Evolutionary conservation across 192 early-diverging fungal species (phyloP).

Genomic region (Backusella circina): DNA sequence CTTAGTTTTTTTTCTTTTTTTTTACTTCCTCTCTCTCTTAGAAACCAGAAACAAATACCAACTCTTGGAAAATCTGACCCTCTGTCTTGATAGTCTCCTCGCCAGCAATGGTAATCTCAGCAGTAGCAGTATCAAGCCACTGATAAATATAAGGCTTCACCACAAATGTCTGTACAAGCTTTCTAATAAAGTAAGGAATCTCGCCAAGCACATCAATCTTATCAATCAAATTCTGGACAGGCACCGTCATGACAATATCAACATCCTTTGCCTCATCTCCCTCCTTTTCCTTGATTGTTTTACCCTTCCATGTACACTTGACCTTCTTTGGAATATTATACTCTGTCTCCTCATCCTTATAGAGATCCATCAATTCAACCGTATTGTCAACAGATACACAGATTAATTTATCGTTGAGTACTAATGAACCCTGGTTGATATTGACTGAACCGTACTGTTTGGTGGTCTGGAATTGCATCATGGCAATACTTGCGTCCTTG

Average conservation of each 20-base stretch:
- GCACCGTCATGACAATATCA: slow-evolving; percentile 61
- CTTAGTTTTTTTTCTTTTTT: neutral
- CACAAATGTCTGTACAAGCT: slow-evolving; percentile 87
- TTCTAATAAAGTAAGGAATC: slow-evolving; percentile 87
- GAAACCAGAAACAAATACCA: slow-evolving; percentile 62
- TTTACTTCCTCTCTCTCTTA: neutral
- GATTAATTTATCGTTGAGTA: slow-evolving; percentile 59
- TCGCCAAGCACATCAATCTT: slow-evolving; percentile 90
- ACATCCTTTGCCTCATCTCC: slow-evolving; percentile 58
- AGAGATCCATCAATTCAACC: slow-evolving; percentile 57
- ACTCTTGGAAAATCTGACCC: slow-evolving; percentile 82
- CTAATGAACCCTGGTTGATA: slow-evolving; percentile 72
- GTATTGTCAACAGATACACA: slow-evolving; percentile 77
- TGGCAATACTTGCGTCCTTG: slow-evolving; percentile 53
- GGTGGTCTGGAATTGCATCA: slow-evolving; percentile 81
- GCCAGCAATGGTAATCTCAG: slow-evolving; percentile 67
- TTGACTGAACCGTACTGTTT: slow-evolving; percentile 62
- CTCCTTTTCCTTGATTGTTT: slow-evolving; percentile 65
- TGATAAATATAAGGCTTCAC: slow-evolving; percentile 94
- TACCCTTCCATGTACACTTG: slow-evolving; percentile 75
- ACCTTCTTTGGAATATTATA: slow-evolving; percentile 77
- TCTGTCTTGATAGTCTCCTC: slow-evolving; percentile 54
- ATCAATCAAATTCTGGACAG: slow-evolving; percentile 60
- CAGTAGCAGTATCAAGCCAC: slow-evolving; percentile 77
- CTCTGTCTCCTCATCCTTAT: slow-evolving; percentile 75